A percentile compares a stretch with the other conserved stretches of the same genome.
phyloP scores from a whole-genome alignment of 352 stramenopile genomes.

The Phytophthora foliorum region DNA sequence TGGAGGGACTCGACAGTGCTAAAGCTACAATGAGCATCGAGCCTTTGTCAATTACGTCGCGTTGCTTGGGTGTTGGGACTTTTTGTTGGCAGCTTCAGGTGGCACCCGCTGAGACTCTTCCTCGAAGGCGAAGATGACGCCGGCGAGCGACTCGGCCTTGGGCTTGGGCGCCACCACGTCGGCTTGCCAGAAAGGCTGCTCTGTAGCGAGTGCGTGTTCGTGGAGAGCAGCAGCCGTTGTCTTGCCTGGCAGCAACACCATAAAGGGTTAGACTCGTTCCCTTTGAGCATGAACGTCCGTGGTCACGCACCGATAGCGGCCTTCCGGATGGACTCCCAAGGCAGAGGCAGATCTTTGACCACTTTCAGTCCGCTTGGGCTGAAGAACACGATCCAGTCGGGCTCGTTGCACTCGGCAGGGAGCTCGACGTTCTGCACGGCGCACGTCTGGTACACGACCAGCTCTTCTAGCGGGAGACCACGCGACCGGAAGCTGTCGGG shows the following conservation, averaged over 20 bases:
- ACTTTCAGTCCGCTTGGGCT: constrained; percentile 83
- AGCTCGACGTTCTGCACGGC: constrained; percentile 56
- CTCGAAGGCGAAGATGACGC: constrained; percentile 63
- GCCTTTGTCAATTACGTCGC: constrained; percentile 9
- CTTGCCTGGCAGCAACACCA: constrained; percentile 62
- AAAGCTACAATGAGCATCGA: constrained; percentile 23
- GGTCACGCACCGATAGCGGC: constrained; percentile 71
- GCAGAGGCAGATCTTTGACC: constrained; percentile 47
- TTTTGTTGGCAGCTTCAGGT: not conserved
- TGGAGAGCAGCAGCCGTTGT: constrained; percentile 70
- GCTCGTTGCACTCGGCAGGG: constrained; percentile 42
- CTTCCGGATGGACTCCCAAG: constrained; percentile 75
- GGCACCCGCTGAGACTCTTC: constrained; percentile 6
- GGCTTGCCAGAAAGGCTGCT: constrained; percentile 54
- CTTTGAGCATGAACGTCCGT: not conserved
- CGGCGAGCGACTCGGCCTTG: constrained; percentile 60
- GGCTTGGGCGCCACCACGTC: constrained; percentile 66
- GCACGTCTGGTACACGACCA: constrained; percentile 75
- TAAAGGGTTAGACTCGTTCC: constrained; percentile 13
- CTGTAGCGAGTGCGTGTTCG: constrained; percentile 50
- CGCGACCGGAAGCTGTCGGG: constrained; percentile 70
- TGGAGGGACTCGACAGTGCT: constrained; percentile 13
- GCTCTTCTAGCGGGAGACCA: constrained; percentile 58
- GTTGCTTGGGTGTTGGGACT: not conserved
- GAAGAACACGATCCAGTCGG: constrained; percentile 85